Percentiles rank a stretch among this genome's conserved stretches.
These are phyloP conservation scores for Mycena galericulata DNA, from an alignment of 768 basidiomycete genomes.

Conservation along the genomic window DNA sequence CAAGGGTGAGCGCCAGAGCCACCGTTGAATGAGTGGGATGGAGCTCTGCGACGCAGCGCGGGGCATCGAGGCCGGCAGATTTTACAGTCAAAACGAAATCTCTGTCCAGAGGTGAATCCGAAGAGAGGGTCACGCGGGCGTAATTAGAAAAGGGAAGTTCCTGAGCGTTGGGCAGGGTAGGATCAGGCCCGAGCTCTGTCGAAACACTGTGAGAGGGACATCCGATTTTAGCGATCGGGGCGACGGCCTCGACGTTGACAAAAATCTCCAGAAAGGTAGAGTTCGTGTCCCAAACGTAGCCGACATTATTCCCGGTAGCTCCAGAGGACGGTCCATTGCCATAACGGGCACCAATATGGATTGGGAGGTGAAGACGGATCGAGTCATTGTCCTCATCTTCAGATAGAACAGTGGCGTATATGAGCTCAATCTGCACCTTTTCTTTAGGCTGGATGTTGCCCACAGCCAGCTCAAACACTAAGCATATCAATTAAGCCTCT, in stretches of 20 bases:
- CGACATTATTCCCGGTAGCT: too few relatives aligned
- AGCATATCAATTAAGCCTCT: neutral
- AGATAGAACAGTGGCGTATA: conserved; percentile 8
- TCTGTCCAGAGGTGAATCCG: conserved; percentile 33
- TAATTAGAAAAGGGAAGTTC: conserved; percentile 25
- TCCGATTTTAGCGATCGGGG: conserved; percentile 21
- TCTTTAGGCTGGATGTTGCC: conserved; percentile 13
- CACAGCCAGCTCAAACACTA: conserved; percentile 27
- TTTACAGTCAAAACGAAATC: conserved; percentile 57
- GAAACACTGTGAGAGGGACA: conserved; percentile 28
- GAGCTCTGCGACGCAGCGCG: conserved; percentile 57
- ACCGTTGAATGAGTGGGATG: conserved; percentile 36
- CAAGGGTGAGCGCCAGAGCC: conserved; percentile 55
- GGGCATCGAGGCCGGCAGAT: conserved; percentile 52
- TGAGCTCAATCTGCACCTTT: conserved; percentile 8
- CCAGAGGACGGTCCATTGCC: neutral
- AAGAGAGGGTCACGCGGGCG: conserved; percentile 15
- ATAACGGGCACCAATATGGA: conserved; percentile 22
- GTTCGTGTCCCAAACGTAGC: neutral
- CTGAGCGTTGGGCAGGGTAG: conserved; percentile 12
- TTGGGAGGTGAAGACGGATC: conserved; percentile 7
- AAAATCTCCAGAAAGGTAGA: conserved; percentile 7
- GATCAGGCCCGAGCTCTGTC: conserved; percentile 31
- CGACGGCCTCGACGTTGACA: conserved; percentile 8
- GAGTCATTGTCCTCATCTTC: conserved; percentile 23